Evolutionary conservation across 805 yeast species (phyloP), one percentile per base, ranked within the genome.

Genomic region (Hanseniaspora osmophila): DNA sequence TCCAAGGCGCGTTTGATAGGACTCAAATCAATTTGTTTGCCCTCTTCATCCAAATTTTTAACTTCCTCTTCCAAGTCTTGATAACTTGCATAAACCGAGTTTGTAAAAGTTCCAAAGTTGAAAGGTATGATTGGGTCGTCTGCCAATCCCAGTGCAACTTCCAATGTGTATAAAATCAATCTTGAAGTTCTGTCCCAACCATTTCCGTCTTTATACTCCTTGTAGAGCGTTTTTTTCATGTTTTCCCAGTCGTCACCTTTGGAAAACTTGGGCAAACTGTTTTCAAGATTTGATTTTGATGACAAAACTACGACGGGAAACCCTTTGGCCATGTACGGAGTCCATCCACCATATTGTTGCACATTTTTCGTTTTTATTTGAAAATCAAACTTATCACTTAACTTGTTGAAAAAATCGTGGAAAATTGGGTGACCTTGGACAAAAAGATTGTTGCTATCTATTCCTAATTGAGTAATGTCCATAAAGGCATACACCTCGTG

Each of bases 51-150:
- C 1, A 42, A 47, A 0, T 68, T 64, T 50, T 68, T 72, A 3
- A 54, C 52, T 40, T 67, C 66, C 13, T 42, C 40, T 13, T 45
- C 43, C 30, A 85, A 60, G 47, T 76, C 80, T 17, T 64, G 59
- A 12, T 70, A 55, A 49, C 72, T 72, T 1, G 60, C 55, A 17
- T 64, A 65, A 48, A 84, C 51, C 9, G 62, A 63, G 1, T 63
- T 57, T 6, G 74, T 73, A 48, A 75, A 69, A 6, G 65, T 64
- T 3, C 57, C 60, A 33, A 84, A 60, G 56, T 78, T 74, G 52
- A 71, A 81, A 2, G 95, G 95, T 15, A 88, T 66, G 37, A 85
- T 60, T 1, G 96, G 94, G 37, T 71, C 73, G 52, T 87, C 95
- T 0, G 78, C 73, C n/a, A 82, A 55, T 41, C 73, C 69, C n/a